A percentile compares a stretch with the other conserved stretches of the same genome.
phyloP scores from a whole-genome alignment of 176 grass and related monocot genomes.

The Triticum turgidum region DNA sequence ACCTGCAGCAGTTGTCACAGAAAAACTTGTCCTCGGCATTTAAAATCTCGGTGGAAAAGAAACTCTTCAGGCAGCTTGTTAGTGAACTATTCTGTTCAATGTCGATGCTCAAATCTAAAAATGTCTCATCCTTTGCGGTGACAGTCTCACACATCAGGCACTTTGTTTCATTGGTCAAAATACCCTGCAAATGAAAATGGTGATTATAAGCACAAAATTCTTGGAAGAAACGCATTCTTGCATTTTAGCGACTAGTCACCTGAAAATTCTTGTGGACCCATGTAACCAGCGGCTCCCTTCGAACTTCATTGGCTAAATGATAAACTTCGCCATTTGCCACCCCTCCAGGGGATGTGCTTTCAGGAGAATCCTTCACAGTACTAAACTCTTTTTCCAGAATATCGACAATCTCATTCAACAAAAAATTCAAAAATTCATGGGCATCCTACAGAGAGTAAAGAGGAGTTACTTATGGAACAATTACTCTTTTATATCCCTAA shows the following conservation, averaged over 20 bases:
- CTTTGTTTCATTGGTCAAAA: slow-evolving; percentile 89
- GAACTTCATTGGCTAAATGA: slow-evolving; percentile 39
- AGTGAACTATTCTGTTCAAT: slow-evolving; percentile 96
- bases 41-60: slow-evolving; percentile 82
- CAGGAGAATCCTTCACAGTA: slow-evolving; percentile 48
- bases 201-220: slow-evolving; percentile 13
- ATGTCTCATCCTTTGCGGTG: slow-evolving; percentile 80
- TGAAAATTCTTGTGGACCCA: slow-evolving; percentile 93
- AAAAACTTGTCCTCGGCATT: slow-evolving; percentile 96
- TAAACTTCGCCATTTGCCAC: slow-evolving; percentile 45
- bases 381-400: slow-evolving; percentile 78
- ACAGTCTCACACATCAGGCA: slow-evolving; percentile 88
- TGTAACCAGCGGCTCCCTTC: slow-evolving; percentile 63
- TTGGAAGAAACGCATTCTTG: background rate
- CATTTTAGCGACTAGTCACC: slow-evolving; percentile 37
- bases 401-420: slow-evolving; percentile 93
- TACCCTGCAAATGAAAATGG: slow-evolving; percentile 53
- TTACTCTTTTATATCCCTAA: background rate
- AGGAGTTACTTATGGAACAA: slow-evolving; percentile 19
- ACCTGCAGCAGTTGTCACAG: slow-evolving; percentile 97
- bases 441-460: slow-evolving; percentile 70
- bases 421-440: slow-evolving; percentile 93
- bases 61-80: slow-evolving; percentile 89
- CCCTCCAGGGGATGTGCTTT: slow-evolving; percentile 40
- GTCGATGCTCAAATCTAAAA: slow-evolving; percentile 83